A percentile compares a stretch with the other conserved stretches of the same genome.
phyloP scores from a whole-genome alignment of 2,329 filamentous ascomycete species.

The Chrysoporthe deuterocubensis region DNA sequence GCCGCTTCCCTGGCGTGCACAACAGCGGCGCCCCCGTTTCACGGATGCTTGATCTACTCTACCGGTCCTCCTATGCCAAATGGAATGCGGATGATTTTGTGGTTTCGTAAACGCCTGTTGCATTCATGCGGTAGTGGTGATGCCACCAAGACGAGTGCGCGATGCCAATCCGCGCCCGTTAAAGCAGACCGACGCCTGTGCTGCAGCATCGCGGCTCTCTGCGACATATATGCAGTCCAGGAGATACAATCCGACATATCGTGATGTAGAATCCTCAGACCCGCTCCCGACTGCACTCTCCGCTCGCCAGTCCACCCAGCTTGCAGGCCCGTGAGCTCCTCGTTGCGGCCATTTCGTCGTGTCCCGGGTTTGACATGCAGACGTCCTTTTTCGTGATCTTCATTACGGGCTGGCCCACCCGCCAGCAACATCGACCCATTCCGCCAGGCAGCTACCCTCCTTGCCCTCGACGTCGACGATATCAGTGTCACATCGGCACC shows the following conservation, averaged over 20 bases:
- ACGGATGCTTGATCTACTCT: constrained; percentile 3
- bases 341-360: constrained; percentile 19
- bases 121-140: background rate
- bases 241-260: constrained; percentile 26
- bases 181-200: background rate
- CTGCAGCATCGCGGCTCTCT: constrained; percentile 21
- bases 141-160: background rate
- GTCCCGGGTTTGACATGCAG: constrained; percentile 3
- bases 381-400: background rate
- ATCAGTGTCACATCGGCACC: constrained; percentile 95
- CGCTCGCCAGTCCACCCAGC: constrained; percentile 10
- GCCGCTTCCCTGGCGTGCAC: background rate
- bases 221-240: constrained; percentile 19
- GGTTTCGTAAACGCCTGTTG: constrained; percentile 20
- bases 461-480: constrained; percentile 98
- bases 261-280: constrained; percentile 17
- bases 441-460: constrained; percentile 88
- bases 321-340: constrained; percentile 11
- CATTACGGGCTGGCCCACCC: constrained; percentile 72
- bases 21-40: constrained; percentile 1
- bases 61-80: constrained; percentile 20
- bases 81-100: constrained; percentile 24
- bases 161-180: background rate
- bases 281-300: background rate
- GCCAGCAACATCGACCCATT: constrained; percentile 97